These are phyloP conservation scores for Adansonia gregorii DNA, from an alignment of 441 rosid genomes.

Conservation along the genomic window DNA sequence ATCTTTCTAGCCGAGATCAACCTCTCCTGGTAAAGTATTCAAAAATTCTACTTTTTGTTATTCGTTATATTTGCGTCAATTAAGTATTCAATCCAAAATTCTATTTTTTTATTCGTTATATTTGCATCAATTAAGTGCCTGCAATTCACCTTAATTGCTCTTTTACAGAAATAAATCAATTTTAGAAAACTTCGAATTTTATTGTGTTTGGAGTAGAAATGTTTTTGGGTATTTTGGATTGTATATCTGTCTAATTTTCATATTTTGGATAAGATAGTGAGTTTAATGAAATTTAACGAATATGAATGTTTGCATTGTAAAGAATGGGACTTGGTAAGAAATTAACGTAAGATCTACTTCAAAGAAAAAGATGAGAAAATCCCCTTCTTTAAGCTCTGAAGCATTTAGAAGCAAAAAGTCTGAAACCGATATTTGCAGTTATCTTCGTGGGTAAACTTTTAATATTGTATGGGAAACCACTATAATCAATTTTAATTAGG, in stretches of 20 bases:
- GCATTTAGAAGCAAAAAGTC: background rate
- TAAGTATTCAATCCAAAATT: no score
- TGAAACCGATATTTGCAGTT: background rate
- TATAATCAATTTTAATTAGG: background rate
- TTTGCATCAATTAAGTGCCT: background rate
- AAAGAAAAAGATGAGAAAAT: background rate
- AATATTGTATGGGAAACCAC: conserved; percentile 8
- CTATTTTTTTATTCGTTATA: background rate
- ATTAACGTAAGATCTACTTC: background rate
- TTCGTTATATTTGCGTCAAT: no score
- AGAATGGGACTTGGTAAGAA: background rate
- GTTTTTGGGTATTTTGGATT: background rate
- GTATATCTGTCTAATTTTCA: background rate
- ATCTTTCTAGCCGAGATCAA: background rate
- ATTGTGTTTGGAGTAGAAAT: background rate
- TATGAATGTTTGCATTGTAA: background rate
- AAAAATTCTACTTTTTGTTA: no score
- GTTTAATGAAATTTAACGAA: conserved; percentile 8
- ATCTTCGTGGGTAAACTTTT: background rate
- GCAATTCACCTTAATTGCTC: background rate
- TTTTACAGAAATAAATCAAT: background rate
- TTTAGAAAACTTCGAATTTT: conserved; percentile 1
- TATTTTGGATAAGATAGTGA: no score
- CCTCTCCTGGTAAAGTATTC: background rate
- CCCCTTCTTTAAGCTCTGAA: background rate